Percentiles rank a stretch among this genome's conserved stretches.
Conservation (phyloP, 495 filamentous ascomycete species). For the Daldinia concentrica region DNA sequence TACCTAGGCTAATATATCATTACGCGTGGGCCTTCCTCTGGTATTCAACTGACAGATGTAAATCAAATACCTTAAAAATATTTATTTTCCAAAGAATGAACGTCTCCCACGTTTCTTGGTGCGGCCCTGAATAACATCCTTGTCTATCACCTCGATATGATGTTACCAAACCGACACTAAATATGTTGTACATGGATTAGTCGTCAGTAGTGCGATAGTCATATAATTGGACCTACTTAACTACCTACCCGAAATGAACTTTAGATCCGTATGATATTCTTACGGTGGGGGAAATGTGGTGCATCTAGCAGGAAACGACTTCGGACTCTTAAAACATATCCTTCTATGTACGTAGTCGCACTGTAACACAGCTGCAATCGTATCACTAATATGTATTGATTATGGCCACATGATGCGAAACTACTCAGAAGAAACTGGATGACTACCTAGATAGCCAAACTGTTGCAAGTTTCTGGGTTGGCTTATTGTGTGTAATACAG, state of each 20-base stretch:
- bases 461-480: conserved; percentile 10
- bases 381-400: conserved; percentile 29
- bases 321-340: neutral
- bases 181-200: conserved; percentile 2
- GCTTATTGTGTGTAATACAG: conserved; percentile 26
- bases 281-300: conserved; percentile 19
- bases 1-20: neutral
- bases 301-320: conserved; percentile 8
- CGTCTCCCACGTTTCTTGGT: neutral
- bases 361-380: conserved; percentile 20
- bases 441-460: neutral
- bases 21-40: neutral
- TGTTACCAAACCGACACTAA: neutral
- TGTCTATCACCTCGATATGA: neutral
- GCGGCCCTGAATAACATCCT: neutral
- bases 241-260: conserved; percentile 16
- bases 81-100: neutral
- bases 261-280: conserved; percentile 14
- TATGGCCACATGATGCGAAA: conserved; percentile 18
- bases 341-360: conserved; percentile 13
- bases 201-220: neutral
- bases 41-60: neutral
- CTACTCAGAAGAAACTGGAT: conserved; percentile 1
- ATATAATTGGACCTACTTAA: conserved; percentile 11
- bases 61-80: neutral